Conservation (phyloP, 768 basidiomycete genomes). For the Serendipita sp. region DNA sequence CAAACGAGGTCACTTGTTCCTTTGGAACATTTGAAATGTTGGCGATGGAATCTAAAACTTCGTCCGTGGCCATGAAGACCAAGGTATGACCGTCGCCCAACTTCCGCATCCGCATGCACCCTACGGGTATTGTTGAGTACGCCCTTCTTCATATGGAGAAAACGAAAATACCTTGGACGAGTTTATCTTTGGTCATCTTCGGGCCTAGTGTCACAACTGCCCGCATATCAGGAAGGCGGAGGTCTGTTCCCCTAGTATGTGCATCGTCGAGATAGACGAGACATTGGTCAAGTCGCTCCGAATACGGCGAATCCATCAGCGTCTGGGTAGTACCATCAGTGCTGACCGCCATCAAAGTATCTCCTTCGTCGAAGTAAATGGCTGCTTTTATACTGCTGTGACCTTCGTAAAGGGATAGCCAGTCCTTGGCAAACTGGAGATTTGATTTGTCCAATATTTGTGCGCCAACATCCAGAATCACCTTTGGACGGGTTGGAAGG, state of each 20-base stretch:
- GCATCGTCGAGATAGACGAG: slow-evolving; percentile 38
- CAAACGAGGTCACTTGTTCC: slow-evolving; percentile 11
- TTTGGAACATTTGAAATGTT: slow-evolving; percentile 9
- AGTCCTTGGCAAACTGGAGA: slow-evolving; percentile 22
- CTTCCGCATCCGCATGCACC: slow-evolving; percentile 38
- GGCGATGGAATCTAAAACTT: slow-evolving; percentile 26
- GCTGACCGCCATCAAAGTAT: slow-evolving; percentile 22
- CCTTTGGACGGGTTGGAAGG: slow-evolving; percentile 22
- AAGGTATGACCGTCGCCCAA: slow-evolving; percentile 32
- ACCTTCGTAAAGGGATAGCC: slow-evolving; percentile 21
- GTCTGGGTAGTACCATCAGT: slow-evolving; percentile 23
- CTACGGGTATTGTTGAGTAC: slow-evolving; percentile 15
- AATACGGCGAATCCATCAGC: slow-evolving; percentile 24
- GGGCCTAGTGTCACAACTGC: slow-evolving; percentile 35
- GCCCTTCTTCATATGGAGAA: not conserved
- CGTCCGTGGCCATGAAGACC: slow-evolving; percentile 30
- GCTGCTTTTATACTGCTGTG: slow-evolving; percentile 21
- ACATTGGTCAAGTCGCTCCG: slow-evolving; percentile 22
- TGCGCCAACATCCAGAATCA: slow-evolving; percentile 41
- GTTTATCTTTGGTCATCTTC: slow-evolving; percentile 34
- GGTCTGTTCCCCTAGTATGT: slow-evolving; percentile 36
- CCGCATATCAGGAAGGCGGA: slow-evolving; percentile 30
- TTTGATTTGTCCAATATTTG: slow-evolving; percentile 39
- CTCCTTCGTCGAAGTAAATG: slow-evolving; percentile 27
- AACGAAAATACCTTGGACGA: slow-evolving; percentile 28